Evolutionary conservation across 1,284 basidiomycete species (phyloP), one percentile per base, ranked within the genome.

Genomic region (Cryptococcus sp.): DNA sequence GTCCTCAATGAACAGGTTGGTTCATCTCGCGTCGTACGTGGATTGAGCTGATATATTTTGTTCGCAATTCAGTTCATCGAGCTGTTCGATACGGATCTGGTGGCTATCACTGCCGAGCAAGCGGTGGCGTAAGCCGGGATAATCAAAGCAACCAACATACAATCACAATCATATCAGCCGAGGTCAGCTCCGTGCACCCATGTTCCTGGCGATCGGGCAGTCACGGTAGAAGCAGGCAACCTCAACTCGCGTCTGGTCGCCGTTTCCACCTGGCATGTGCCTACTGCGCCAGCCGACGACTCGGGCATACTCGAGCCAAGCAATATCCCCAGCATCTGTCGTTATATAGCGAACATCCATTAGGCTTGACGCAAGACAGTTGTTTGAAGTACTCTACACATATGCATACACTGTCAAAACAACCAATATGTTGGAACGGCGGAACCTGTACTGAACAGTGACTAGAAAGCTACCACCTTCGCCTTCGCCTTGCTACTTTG

Each of bases 21-120:
- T 13, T 38, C 7, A 31, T 35, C 2, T 42, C 46, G 22, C 54
- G 7, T 44, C 19, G 25, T 6, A 53, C 38, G 51, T 58, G 31
- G 15, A 20, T 22, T 11, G 13, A 10, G n/a, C 16, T 13, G n/a
- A 38, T 11, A 25, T 5, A 39, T 19, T 42, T 27, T 10, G 19
- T 22, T 40, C 23, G 27, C 13, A 15, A 51, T 38, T 11, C 64
- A 83, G 80, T 84, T 83, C 61, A 83, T 84, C 64, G 82, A 83
- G 70, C 74, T 83, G 31, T 84, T 84, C 58, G 81, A 82, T 61
- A 81, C 80, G 50, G 81, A 82, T 60, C 71, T 83, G 45, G 81
- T 82, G 22, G 78, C 76, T 0, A 69, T 75, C 42, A 78, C 70
- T 22, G 67, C 69, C 5, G 64, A 66, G 54, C 60, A 61, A 39